These are phyloP conservation scores for Xylariaceae sp. DNA, from an alignment of 2,329 filamentous ascomycete genomes.

Conservation along the genomic window DNA sequence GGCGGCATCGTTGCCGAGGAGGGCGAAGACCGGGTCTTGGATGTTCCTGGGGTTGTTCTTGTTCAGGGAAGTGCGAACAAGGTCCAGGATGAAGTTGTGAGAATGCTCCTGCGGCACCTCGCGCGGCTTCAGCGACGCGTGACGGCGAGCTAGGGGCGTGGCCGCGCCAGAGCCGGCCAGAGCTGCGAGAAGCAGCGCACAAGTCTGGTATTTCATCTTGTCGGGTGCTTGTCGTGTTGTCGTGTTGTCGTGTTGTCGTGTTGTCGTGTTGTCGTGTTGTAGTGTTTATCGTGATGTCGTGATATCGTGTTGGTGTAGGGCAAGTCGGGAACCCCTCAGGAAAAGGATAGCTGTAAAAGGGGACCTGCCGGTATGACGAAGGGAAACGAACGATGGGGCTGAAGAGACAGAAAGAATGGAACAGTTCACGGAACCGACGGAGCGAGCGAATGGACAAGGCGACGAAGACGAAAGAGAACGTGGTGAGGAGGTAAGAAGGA, in stretches of 20 bases:
- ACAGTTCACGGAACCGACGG: slow-evolving; percentile 26
- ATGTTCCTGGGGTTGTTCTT: slow-evolving; percentile 26
- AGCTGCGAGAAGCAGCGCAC: slow-evolving; percentile 22
- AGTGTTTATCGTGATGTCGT: too few species aligned
- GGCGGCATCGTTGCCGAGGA: slow-evolving; percentile 40
- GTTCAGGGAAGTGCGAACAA: slow-evolving; percentile 20
- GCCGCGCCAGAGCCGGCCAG: slow-evolving; percentile 24
- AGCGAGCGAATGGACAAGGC: slow-evolving; percentile 19
- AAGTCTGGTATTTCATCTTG: slow-evolving; percentile 26
- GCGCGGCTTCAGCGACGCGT: slow-evolving; percentile 9
- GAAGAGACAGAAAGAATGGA: slow-evolving; percentile 8
- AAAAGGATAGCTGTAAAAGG: slow-evolving; percentile 4
- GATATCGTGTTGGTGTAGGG: too few species aligned
- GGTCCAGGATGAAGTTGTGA: slow-evolving; percentile 23
- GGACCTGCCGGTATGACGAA: slow-evolving; percentile 16
- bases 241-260: too few species aligned
- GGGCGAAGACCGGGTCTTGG: slow-evolving; percentile 23
- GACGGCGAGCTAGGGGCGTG: slow-evolving; percentile 8
- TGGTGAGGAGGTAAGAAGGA: slow-evolving; percentile 15
- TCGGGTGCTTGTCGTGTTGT: slow-evolving; percentile 11
- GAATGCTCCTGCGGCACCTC: slow-evolving; percentile 30
- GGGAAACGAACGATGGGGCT: slow-evolving; percentile 16
- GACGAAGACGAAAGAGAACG: slow-evolving; percentile 18
- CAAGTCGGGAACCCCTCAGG: too few species aligned
- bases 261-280: too few species aligned